A percentile compares a stretch with the other conserved stretches of the same genome.
phyloP scores from a whole-genome alignment of 441 rosid genomes.

The Manihot esculenta region DNA sequence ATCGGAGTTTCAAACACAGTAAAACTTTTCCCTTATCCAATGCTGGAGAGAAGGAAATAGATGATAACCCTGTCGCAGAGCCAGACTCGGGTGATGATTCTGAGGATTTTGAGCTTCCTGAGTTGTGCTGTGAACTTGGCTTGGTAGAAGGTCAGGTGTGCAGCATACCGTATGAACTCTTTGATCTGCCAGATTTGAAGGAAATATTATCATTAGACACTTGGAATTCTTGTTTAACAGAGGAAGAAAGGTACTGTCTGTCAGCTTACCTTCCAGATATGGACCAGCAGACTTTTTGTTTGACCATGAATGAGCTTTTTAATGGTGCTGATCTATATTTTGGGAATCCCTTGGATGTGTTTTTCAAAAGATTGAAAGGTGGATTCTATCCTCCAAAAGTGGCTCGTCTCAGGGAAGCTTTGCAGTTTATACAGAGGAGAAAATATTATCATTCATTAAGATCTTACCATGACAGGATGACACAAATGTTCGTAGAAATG shows the following conservation, averaged over 20 bases:
- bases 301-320: slow-evolving; percentile 59
- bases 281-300: slow-evolving; percentile 50
- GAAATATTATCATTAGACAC: slow-evolving; percentile 55
- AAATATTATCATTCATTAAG: slow-evolving; percentile 48
- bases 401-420: slow-evolving; percentile 40
- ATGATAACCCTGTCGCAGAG: slow-evolving; percentile 28
- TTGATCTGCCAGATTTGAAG: slow-evolving; percentile 56
- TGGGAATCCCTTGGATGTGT: slow-evolving; percentile 56
- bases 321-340: slow-evolving; percentile 49
- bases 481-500: slow-evolving; percentile 45
- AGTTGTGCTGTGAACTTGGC: slow-evolving; percentile 46
- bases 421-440: slow-evolving; percentile 41
- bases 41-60: slow-evolving; percentile 26
- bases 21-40: slow-evolving; percentile 20
- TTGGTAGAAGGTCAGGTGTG: slow-evolving; percentile 57
- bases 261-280: slow-evolving; percentile 66
- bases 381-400: slow-evolving; percentile 57
- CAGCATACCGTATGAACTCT: slow-evolving; percentile 60
- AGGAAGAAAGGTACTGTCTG: slow-evolving; percentile 58
- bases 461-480: slow-evolving; percentile 51
- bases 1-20: slow-evolving; percentile 22
- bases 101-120: slow-evolving; percentile 41
- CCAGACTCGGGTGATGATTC: slow-evolving; percentile 42
- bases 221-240: slow-evolving; percentile 63
- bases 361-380: slow-evolving; percentile 54